phyloP scores from a whole-genome alignment of 2,329 filamentous ascomycete genomes.

The Rhinocladiella similis region DNA sequence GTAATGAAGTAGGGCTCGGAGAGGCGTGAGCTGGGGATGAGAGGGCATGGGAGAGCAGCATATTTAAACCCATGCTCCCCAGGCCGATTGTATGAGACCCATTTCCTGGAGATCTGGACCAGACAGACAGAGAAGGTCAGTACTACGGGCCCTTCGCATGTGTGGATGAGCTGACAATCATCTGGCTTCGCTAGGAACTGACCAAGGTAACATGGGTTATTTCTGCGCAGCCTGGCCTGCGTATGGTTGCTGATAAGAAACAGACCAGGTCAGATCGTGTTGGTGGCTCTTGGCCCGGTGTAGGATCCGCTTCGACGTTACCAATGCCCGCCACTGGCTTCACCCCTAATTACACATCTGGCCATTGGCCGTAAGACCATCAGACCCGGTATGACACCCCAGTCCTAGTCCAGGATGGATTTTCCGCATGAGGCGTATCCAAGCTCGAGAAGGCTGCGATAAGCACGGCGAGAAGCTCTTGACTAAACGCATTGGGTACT shows the following conservation, averaged over 20 bases:
- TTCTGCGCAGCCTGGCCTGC: background rate
- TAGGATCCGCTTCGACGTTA: background rate
- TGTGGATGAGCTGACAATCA: background rate
- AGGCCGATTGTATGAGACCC: background rate
- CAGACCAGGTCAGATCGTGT: background rate
- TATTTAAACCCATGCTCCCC: background rate
- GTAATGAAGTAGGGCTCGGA: background rate
- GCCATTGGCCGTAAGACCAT: no score
- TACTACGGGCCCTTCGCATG: background rate
- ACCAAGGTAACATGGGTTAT: background rate
- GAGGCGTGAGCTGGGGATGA: no score
- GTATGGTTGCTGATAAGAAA: constrained; percentile 1
- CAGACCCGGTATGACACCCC: background rate
- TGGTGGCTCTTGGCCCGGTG: background rate
- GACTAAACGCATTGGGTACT: background rate
- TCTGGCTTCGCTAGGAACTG: background rate
- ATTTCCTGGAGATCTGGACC: background rate
- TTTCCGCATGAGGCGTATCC: background rate
- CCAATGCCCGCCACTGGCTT: background rate
- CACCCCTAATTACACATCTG: no score
- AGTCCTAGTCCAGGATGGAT: background rate
- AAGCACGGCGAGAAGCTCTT: constrained; percentile 7
- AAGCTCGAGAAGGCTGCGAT: constrained; percentile 11
- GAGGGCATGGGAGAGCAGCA: background rate
- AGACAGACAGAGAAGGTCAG: background rate